phyloP scores from a whole-genome alignment of 2,329 filamentous ascomycete species.

The Penicillium sp. region DNA sequence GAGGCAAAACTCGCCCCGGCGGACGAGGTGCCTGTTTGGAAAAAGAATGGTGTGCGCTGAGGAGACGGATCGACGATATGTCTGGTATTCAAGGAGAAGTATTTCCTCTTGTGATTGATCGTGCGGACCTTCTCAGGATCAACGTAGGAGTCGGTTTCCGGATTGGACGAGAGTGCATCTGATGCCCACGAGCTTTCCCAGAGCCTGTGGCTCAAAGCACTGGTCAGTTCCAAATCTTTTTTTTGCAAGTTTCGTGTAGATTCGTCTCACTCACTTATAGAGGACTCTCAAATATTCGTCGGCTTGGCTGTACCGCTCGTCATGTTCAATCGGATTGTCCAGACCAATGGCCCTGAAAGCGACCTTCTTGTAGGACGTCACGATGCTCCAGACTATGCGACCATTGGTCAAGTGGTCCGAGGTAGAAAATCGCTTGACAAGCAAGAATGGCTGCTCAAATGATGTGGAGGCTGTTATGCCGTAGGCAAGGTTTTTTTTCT shows the following conservation, averaged over 20 bases:
- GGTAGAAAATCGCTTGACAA: constrained; percentile 64
- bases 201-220: constrained; percentile 38
- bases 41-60: constrained; percentile 58
- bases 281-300: constrained; percentile 63
- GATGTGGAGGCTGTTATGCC: constrained; percentile 65
- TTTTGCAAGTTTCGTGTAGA: background rate
- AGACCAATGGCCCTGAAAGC: constrained; percentile 64
- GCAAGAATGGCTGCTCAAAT: constrained; percentile 62
- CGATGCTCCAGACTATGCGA: constrained; percentile 67
- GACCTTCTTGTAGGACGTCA: constrained; percentile 64
- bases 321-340: constrained; percentile 60
- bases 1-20: constrained; percentile 60
- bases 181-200: constrained; percentile 60
- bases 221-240: background rate
- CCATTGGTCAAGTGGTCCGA: constrained; percentile 64
- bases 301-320: constrained; percentile 61
- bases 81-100: constrained; percentile 47
- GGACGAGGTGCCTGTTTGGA: constrained; percentile 61
- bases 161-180: constrained; percentile 58
- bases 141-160: constrained; percentile 57
- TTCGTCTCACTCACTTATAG: constrained; percentile 54
- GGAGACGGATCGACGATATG: constrained; percentile 58
- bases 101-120: constrained; percentile 63
- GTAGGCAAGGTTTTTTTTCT: constrained; percentile 62
- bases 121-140: constrained; percentile 60